These are phyloP conservation scores for Pythium pyrilobum DNA, from an alignment of 352 stramenopile species.

Conservation along the genomic window DNA sequence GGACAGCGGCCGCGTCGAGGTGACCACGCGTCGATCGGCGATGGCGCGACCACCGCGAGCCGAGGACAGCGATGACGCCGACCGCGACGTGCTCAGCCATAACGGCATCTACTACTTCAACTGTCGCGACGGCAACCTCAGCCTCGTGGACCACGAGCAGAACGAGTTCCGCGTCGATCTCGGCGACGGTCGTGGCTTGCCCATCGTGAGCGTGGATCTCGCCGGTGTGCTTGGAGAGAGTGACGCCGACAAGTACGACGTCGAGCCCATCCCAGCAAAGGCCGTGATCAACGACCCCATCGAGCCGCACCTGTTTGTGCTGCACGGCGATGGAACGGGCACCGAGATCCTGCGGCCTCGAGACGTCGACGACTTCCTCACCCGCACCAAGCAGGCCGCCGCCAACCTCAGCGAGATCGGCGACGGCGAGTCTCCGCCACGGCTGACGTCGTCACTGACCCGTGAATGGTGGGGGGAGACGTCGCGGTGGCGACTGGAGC, in stretches of 20 bases:
- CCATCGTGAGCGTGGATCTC: slow-evolving; percentile 40
- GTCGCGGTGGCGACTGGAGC: slow-evolving; percentile 2
- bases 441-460: background rate
- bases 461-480: background rate
- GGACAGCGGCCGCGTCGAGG: slow-evolving; percentile 70
- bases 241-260: slow-evolving; percentile 42
- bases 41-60: background rate
- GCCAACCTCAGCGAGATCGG: background rate
- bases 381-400: background rate
- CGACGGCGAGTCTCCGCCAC: background rate
- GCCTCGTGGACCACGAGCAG: slow-evolving; percentile 65
- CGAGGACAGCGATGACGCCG: slow-evolving; percentile 43
- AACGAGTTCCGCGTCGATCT: slow-evolving; percentile 59
- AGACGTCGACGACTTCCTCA: slow-evolving; percentile 34
- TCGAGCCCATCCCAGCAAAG: slow-evolving; percentile 43
- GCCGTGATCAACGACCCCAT: slow-evolving; percentile 76
- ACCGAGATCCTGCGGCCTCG: slow-evolving; percentile 46
- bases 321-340: slow-evolving; percentile 71
- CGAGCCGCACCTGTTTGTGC: slow-evolving; percentile 58
- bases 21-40: slow-evolving; percentile 6
- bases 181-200: slow-evolving; percentile 14
- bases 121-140: slow-evolving; percentile 36
- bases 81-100: slow-evolving; percentile 49
- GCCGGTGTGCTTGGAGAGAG: slow-evolving; percentile 50
- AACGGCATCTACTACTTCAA: slow-evolving; percentile 78